Base-by-base conservation (phyloP, 2,329 filamentous ascomycete species). In the Trichoderma koningii region DNA sequence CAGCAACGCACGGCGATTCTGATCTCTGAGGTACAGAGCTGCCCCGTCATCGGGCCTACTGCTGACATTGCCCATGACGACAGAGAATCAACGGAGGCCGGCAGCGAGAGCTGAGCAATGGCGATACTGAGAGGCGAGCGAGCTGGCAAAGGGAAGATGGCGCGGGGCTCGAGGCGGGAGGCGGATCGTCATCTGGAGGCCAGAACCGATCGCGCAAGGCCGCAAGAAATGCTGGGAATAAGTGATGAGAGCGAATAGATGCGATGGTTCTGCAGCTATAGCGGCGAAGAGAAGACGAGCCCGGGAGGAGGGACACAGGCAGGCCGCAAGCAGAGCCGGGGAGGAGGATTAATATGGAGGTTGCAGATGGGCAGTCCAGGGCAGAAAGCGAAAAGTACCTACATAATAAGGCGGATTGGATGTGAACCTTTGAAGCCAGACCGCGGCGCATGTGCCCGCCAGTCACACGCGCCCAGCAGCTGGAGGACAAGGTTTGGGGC, bases 1-100 rank as follows among this genome's bases (percentile, higher is more conserved):
- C 26, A 30, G 38, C 15, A 72, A 81, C 89, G 76, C 84, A 98
- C 95, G 87, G 84, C 93, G 88, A 76, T 87, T 91, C 83, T 97
- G 95, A 76, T 99, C 95, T 81, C 91, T 90, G 75, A 98, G 83
- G 77, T 90, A 96, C 76, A 98, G 82, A 72, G 87, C 80, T 71
- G 87, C 85, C 76, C 88, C 91, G 74, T 97, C 93, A 73, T 96
- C 93, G 73, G 89, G 88, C 79, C 88, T 90, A 83, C 93, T 97
- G 77, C 87, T 89, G 79, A 97, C 89, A 82, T 90, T 93, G 75
- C 95, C 95, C 95, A 99, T 99, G 77, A 79, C 85, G 80, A 77
- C 59, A 55, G 64, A 53, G 55, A 38, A 51, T 60, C 55, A 51
- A 53, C 48, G 42, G 56, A 59, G 63, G 26, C 59, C 50, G 38